Conservation (phyloP, 495 filamentous ascomycete genomes). For the Xylaria palmicola region DNA sequence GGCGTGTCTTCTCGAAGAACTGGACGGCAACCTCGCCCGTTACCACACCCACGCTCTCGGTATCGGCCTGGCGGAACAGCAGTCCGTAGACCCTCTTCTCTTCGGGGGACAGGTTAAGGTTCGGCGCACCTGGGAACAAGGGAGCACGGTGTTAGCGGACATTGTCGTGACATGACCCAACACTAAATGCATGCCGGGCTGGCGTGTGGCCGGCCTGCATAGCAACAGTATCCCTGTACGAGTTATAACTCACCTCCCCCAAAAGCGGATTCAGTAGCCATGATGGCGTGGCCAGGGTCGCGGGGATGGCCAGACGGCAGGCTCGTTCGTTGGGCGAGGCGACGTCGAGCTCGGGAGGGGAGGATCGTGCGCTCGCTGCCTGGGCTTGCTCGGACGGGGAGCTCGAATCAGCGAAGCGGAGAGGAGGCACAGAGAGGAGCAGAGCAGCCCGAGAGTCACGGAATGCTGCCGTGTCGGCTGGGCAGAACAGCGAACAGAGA, state of each 20-base stretch:
- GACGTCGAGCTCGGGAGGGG: conserved; percentile 12
- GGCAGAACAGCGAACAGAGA: no score
- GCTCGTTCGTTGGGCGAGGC: conserved; percentile 25
- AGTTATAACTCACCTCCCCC: conserved; percentile 29
- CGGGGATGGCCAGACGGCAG: conserved; percentile 15
- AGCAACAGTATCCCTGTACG: background rate
- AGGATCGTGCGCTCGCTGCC: conserved; percentile 9
- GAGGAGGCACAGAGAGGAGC: background rate
- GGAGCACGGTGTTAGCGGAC: conserved; percentile 2
- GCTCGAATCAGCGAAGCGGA: background rate
- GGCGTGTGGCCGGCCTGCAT: background rate
- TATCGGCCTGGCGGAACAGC: conserved; percentile 86
- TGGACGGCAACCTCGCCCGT: conserved; percentile 95
- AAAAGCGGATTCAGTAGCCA: conserved; percentile 31
- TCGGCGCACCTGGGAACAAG: conserved; percentile 52
- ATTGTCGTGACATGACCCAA: conserved; percentile 1
- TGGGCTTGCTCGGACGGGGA: background rate
- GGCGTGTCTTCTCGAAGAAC: conserved; percentile 94
- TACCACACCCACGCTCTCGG: conserved; percentile 86
- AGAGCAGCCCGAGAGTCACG: no score
- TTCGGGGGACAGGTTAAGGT: conserved; percentile 83
- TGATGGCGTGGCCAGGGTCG: conserved; percentile 31
- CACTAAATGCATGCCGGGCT: background rate
- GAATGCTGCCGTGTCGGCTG: no score
- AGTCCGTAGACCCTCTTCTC: conserved; percentile 92